Conservation (phyloP, 345 rosid species). For the Linum lewisii region DNA sequence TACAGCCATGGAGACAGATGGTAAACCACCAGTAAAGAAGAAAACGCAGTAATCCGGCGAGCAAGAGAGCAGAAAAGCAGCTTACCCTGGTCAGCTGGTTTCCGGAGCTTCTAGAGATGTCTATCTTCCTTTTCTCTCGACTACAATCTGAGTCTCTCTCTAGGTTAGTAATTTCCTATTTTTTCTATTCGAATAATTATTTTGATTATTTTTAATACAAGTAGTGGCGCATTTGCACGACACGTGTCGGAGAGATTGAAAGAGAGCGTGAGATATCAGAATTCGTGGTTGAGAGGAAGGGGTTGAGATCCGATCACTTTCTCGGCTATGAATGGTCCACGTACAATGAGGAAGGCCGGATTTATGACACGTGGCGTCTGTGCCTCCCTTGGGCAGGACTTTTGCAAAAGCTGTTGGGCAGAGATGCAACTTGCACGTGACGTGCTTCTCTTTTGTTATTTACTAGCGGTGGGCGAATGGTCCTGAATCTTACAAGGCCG, state of each 20-base stretch:
- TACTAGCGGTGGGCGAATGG: too few relatives aligned
- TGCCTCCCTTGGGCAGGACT: too few relatives aligned
- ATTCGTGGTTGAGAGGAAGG: slow-evolving; percentile 74
- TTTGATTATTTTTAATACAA: slow-evolving; percentile 10
- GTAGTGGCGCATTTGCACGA: slow-evolving; percentile 18
- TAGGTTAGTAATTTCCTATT: neutral
- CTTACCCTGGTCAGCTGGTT: slow-evolving; percentile 9
- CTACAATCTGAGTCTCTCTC: too few relatives aligned
- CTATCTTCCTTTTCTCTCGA: slow-evolving; percentile 14
- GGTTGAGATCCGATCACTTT: slow-evolving; percentile 74
- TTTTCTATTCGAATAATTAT: slow-evolving; percentile 4
- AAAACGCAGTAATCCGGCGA: too few relatives aligned
- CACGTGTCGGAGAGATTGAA: slow-evolving; percentile 54
- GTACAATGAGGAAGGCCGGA: slow-evolving; percentile 12
- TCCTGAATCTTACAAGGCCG: too few relatives aligned
- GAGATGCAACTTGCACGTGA: too few relatives aligned
- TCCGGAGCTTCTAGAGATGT: slow-evolving; percentile 35
- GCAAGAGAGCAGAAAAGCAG: too few relatives aligned
- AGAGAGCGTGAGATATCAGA: slow-evolving; percentile 38
- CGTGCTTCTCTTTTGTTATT: too few relatives aligned
- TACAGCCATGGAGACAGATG: too few relatives aligned
- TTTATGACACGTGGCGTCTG: slow-evolving; percentile 19
- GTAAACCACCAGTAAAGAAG: too few relatives aligned
- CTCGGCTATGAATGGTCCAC: slow-evolving; percentile 54
- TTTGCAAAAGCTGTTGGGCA: too few relatives aligned